These are phyloP conservation scores for Hondaea fermentalgiana DNA, from an alignment of 108 stramenopile species.

Conservation along the genomic window DNA sequence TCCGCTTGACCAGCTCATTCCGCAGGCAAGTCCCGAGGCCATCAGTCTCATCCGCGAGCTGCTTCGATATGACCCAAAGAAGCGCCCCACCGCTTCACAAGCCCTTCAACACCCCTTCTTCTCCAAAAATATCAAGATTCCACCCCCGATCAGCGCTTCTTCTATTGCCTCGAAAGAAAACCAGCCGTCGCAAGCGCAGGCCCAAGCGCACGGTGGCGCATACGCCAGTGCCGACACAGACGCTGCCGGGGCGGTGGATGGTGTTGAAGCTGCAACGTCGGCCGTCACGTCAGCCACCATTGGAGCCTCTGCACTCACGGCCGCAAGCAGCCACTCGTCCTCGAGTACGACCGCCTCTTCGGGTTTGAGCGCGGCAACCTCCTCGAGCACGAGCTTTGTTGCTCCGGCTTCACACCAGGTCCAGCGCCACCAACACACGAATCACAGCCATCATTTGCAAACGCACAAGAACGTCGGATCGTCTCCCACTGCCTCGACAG, in stretches of 20 bases:
- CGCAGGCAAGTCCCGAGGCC: slow-evolving; percentile 42
- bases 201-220: not conserved
- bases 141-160: not conserved
- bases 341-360: no score
- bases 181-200: not conserved
- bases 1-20: slow-evolving; percentile 42
- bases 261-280: no score
- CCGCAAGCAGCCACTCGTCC: no score
- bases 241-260: not conserved
- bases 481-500: no score
- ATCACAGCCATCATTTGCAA: no score
- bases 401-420: no score
- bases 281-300: no score
- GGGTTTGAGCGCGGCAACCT: no score
- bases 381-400: no score
- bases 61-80: slow-evolving; percentile 57
- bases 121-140: not conserved
- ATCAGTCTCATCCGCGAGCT: slow-evolving; percentile 40
- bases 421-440: no score
- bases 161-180: not conserved
- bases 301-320: no score
- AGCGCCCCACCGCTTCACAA: slow-evolving; percentile 57
- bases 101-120: slow-evolving; percentile 66
- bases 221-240: not conserved
- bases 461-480: no score